Conservation (phyloP, 179 eudicot genomes). For the Drosera spatulata region DNA sequence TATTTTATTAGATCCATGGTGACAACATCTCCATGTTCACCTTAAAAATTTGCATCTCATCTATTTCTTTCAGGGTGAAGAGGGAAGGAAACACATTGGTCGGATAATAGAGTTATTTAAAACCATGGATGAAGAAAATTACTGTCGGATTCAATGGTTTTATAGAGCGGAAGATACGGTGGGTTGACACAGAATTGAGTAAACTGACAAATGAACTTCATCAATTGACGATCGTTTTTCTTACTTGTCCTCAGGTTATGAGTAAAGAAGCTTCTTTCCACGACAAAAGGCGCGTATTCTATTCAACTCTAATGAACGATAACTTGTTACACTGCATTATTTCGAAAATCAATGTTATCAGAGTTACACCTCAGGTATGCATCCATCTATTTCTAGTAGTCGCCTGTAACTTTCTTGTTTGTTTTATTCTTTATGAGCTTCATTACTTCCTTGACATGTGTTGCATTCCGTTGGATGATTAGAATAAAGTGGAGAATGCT, state of each 20-base stretch:
- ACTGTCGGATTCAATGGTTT: slow-evolving; percentile 95
- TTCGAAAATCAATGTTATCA: slow-evolving; percentile 57
- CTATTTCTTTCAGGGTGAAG: slow-evolving; percentile 45
- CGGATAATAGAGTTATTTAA: slow-evolving; percentile 70
- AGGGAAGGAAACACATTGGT: slow-evolving; percentile 50
- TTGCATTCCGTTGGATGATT: no score
- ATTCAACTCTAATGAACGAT: slow-evolving; percentile 71
- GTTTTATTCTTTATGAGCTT: no score
- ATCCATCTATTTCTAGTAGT: slow-evolving; percentile 1
- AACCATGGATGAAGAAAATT: slow-evolving; percentile 59
- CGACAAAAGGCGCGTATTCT: slow-evolving; percentile 77
- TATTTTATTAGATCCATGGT: no score
- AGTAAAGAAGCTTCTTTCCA: slow-evolving; percentile 57
- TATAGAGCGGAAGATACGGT: slow-evolving; percentile 92
- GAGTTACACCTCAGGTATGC: slow-evolving; percentile 48
- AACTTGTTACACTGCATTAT: slow-evolving; percentile 71
- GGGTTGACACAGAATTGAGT: not conserved
- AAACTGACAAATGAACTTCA: not conserved
- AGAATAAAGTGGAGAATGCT: no score
- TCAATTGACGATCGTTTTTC: not conserved
- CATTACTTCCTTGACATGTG: no score
- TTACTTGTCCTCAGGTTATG: slow-evolving; percentile 46
- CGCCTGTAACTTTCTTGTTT: not conserved
- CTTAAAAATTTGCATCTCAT: not conserved
- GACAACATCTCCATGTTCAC: no score